phyloP scores from a whole-genome alignment of 305 asterid genomes.

The Coffea humblotiana region DNA sequence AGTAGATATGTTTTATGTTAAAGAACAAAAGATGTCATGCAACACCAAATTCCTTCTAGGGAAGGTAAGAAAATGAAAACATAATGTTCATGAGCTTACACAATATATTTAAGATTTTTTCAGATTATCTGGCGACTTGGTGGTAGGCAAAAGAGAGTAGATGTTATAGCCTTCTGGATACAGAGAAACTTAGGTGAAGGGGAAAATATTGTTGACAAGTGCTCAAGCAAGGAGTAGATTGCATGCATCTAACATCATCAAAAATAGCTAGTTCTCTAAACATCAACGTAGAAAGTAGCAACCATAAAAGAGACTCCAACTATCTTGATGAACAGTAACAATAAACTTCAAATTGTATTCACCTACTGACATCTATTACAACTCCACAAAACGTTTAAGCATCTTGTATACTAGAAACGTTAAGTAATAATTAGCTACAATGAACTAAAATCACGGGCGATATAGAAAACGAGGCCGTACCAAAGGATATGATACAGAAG shows the following conservation, averaged over 20 bases:
- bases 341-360: neutral
- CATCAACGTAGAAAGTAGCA: neutral
- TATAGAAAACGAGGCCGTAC: conserved; percentile 38
- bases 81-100: too few relatives aligned
- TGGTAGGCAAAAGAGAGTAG: neutral
- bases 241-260: neutral
- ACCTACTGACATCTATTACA: neutral
- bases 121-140: neutral
- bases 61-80: neutral
- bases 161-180: neutral
- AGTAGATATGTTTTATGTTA: neutral
- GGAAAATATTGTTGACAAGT: neutral
- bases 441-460: conserved; percentile 2
- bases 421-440: too few relatives aligned
- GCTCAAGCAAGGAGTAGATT: neutral
- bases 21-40: too few relatives aligned
- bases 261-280: neutral
- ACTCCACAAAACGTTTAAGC: neutral
- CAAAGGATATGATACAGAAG: conserved; percentile 73
- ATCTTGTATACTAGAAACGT: too few relatives aligned
- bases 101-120: neutral
- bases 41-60: neutral
- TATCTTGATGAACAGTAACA: neutral
- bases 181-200: neutral
- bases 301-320: neutral